phyloP scores from a whole-genome alignment of 345 rosid genomes.

The Camelina sativa region DNA sequence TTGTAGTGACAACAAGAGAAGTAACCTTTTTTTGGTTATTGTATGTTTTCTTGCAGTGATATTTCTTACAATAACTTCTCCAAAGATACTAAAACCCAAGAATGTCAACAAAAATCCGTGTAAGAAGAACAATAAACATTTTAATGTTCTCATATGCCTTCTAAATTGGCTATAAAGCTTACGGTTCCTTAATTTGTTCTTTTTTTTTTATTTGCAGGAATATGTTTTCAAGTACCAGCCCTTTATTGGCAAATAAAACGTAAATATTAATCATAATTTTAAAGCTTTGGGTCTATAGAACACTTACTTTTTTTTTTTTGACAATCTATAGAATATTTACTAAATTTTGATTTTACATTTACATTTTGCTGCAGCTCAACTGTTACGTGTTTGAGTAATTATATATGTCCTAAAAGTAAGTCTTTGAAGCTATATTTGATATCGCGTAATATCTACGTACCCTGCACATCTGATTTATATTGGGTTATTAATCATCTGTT shows the following conservation, averaged over 20 bases:
- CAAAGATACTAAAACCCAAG: conserved; percentile 38
- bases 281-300: not conserved
- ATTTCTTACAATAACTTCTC: conserved; percentile 70
- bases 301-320: not conserved
- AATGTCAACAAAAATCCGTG: conserved; percentile 48
- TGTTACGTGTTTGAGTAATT: conserved; percentile 31
- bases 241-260: conserved; percentile 43
- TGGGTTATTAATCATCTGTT: not conserved
- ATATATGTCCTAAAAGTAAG: conserved; percentile 38
- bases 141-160: conserved; percentile 8
- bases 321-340: too few relatives aligned
- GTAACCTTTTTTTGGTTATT: conserved; percentile 3
- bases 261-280: conserved; percentile 35
- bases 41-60: conserved; percentile 52
- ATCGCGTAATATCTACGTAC: not conserved
- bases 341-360: conserved; percentile 8
- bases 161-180: not conserved
- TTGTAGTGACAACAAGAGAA: not conserved
- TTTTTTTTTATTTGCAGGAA: conserved; percentile 43
- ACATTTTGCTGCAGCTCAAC: conserved; percentile 25
- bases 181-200: not conserved
- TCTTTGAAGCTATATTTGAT: not conserved
- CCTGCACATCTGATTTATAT: not conserved
- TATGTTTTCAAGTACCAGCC: conserved; percentile 60
- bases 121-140: conserved; percentile 32